Base-by-base conservation (phyloP, 1,284 basidiomycete species). In the Puccinia hordei region DNA sequence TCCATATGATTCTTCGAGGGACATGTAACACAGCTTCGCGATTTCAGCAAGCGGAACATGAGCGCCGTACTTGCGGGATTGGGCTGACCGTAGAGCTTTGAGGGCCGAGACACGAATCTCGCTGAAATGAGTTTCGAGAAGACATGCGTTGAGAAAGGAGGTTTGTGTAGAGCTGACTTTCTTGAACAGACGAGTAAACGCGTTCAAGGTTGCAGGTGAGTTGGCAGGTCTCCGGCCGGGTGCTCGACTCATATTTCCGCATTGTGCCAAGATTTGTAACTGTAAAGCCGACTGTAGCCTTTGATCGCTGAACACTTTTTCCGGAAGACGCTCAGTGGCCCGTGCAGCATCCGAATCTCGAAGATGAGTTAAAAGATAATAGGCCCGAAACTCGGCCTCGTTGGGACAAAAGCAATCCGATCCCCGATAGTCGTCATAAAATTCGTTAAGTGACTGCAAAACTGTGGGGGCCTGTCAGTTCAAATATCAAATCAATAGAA, bases 381-480 rank as follows among this genome's bases (percentile, higher is more conserved):
- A 98, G 0, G 97, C 91, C 27, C 94, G 91, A 90, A 99, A 97
- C 86, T 99, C 96, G 68, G 97, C 90, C 85, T 98, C 95, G 19
- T 91, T 88, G 9, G 71, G 59, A 44, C 78, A 73, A 15, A 80
- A 65, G 44, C 44, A 51, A 53, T 73, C 66, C 24, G 78, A 80
- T 35, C 71, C 78, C 79, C 93, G 90, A 81, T 86, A 84, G 83
- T 98, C 95, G 83, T 93, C 91, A 85, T 98, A 97, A 84, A 93
- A 95, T 85, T 98, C 93, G 85, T 94, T 93, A 69, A 98, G 88
- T 84, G 92, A 93, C 84, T 93, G 92, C 53, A 98, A 89, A 30
- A 93, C 93, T 95, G 83, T 35, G 61, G 74, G 41, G 24, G 19
- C n/a, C 30, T 44, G 41, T 80, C 44, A 80, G 30, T 38, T 13